A percentile compares a stretch with the other conserved stretches of the same genome.
phyloP scores from a whole-genome alignment of 2,329 filamentous ascomycete species.

The Colletotrichum lupini region DNA sequence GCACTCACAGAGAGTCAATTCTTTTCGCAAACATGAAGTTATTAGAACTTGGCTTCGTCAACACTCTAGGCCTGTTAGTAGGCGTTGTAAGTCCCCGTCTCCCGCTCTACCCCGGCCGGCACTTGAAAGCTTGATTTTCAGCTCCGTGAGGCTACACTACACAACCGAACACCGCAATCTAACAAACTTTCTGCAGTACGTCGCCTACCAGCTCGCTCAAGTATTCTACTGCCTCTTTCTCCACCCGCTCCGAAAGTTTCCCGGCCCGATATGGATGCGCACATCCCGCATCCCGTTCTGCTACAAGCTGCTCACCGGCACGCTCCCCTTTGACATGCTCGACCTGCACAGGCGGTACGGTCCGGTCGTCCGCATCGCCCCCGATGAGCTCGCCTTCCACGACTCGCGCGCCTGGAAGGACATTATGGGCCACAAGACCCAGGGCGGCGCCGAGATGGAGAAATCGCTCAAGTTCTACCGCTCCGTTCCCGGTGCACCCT shows the following conservation, averaged over 20 bases:
- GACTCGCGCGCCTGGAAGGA: conserved; percentile 51
- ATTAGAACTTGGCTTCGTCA: conserved; percentile 10
- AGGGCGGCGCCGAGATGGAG: conserved; percentile 27
- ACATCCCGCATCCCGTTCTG: conserved; percentile 8
- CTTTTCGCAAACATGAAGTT: conserved; percentile 9
- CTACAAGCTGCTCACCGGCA: conserved; percentile 37
- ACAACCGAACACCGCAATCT: neutral
- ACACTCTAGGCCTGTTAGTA: conserved; percentile 1
- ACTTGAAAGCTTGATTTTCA: neutral
- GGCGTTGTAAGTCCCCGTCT: conserved; percentile 18
- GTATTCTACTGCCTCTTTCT: conserved; percentile 43
- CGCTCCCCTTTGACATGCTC: conserved; percentile 42
- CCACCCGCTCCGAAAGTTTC: conserved; percentile 45
- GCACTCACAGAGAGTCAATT: neutral
- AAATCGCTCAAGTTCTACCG: conserved; percentile 31
- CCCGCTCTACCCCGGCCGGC: neutral
- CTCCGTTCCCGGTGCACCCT: neutral
- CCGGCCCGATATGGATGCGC: conserved; percentile 40
- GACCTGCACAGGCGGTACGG: conserved; percentile 54
- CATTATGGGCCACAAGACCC: conserved; percentile 48
- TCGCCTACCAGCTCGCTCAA: neutral
- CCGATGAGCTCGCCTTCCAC: conserved; percentile 59
- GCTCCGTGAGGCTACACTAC: neutral
- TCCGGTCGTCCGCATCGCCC: conserved; percentile 56
- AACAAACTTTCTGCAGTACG: conserved; percentile 14